Conservation (phyloP, 2,329 filamentous ascomycete species). For the Talaromyces rugulosus region DNA sequence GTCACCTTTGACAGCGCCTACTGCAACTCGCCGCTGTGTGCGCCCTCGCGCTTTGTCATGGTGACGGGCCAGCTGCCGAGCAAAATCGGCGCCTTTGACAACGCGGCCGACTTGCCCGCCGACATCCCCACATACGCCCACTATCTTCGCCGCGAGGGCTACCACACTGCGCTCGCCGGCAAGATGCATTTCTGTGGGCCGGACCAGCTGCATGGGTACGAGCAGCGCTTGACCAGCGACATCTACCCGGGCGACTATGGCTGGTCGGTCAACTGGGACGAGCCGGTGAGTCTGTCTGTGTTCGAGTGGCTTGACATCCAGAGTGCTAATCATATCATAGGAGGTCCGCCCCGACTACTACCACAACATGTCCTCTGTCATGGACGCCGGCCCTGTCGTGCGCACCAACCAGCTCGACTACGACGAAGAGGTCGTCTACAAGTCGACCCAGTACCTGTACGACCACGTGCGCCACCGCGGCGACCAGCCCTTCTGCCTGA, state of each 20-base stretch:
- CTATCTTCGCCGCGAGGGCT: slow-evolving; percentile 78
- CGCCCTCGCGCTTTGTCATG: slow-evolving; percentile 90
- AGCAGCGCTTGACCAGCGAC: slow-evolving; percentile 86
- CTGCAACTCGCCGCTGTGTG: slow-evolving; percentile 89
- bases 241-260: slow-evolving; percentile 94
- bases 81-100: slow-evolving; percentile 89
- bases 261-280: slow-evolving; percentile 94
- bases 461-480: slow-evolving; percentile 80
- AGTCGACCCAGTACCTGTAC: slow-evolving; percentile 82
- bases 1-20: slow-evolving; percentile 93
- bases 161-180: slow-evolving; percentile 84
- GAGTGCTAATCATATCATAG: slow-evolving; percentile 16
- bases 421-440: slow-evolving; percentile 94
- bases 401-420: slow-evolving; percentile 94
- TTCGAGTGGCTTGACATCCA: background rate
- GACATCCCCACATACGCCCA: slow-evolving; percentile 90
- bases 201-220: slow-evolving; percentile 90
- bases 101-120: slow-evolving; percentile 76
- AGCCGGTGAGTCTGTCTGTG: slow-evolving; percentile 54
- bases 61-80: slow-evolving; percentile 88
- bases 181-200: slow-evolving; percentile 96
- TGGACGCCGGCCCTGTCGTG: slow-evolving; percentile 83
- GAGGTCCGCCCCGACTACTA: slow-evolving; percentile 79
- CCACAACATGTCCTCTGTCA: slow-evolving; percentile 89
- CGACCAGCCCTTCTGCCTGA: slow-evolving; percentile 77